Conservation (phyloP, 345 rosid genomes). For the Murraya koenigii region DNA sequence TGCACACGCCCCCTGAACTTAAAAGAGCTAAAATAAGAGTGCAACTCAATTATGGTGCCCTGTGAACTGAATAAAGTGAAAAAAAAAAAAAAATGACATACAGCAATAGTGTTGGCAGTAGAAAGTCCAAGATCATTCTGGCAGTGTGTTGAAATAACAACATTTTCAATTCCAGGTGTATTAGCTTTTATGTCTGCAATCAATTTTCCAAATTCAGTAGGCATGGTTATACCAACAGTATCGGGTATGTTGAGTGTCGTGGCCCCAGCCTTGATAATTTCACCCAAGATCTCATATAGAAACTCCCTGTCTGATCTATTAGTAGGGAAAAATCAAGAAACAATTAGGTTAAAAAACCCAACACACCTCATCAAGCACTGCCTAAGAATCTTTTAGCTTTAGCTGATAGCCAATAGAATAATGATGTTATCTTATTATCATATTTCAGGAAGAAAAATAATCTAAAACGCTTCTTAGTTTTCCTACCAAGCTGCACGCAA, state of each 20-base stretch:
- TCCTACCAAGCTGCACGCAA: background rate
- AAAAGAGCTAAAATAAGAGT: constrained; percentile 19
- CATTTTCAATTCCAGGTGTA: constrained; percentile 86
- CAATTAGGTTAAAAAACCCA: background rate
- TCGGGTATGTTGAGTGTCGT: constrained; percentile 93
- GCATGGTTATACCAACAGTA: constrained; percentile 87
- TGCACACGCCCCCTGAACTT: constrained; percentile 74
- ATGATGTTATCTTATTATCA: background rate
- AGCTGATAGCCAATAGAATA: background rate
- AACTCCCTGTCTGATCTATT: constrained; percentile 84
- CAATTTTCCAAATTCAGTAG: constrained; percentile 75
- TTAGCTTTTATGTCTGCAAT: constrained; percentile 88
- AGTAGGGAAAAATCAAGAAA: background rate
- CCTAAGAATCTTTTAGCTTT: background rate
- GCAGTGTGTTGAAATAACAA: constrained; percentile 88
- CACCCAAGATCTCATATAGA: constrained; percentile 76
- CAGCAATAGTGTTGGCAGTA: constrained; percentile 91
- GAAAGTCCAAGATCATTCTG: constrained; percentile 99
- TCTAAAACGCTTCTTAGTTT: background rate
- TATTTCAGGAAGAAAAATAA: background rate
- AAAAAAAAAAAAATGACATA: constrained; percentile 29
- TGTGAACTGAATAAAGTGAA: background rate
- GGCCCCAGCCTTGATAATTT: constrained; percentile 95
- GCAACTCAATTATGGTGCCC: constrained; percentile 1
- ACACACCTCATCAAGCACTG: background rate